Base-by-base conservation (phyloP, 306 rosid genomes). In the Casuarina glauca region DNA sequence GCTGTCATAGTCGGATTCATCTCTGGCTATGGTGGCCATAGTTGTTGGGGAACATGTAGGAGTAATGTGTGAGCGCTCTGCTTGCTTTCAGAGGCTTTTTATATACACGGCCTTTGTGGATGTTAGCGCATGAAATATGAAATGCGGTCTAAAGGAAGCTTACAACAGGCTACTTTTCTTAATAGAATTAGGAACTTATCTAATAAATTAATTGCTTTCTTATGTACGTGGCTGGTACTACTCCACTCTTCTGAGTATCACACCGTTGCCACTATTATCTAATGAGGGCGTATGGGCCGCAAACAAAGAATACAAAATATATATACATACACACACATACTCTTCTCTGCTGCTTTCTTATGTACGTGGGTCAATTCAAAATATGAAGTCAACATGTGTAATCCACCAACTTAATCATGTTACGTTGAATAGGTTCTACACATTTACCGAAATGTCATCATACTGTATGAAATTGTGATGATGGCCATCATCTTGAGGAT, bases 1-100 rank as follows among this genome's bases (percentile, higher is more conserved):
- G 80, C 97, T 92, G 51, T 92, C 97, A 41, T 90, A 89, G 84
- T 88, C 97, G 1, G 92, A 88, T 72, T 91, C 93, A 16, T 91
- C 92, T 78, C 73, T 79, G 66, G 82, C 68, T 63, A 79, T 80
- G 76, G 86, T 61, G 58, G 90, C 80, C 95, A 89, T 91, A 77
- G 84, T 77, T 17, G 45, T 75, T 83, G 80, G 73, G 38, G 77
- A 80, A 76, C 80, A 80, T 87, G 81, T 81, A 54, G 51, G 71
- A 61, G 62, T 75, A 12, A 49, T 78, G 87, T 69, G 49, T 81
- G 74, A 53, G 77, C 69, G 82, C 53, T 78, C 72, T 81, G 57
- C 78, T 78, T 69, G 45, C 70, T 53, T 79, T 64, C 79, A 76
- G 67, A 13, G 75, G 48, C 76, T 67, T 83, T 82, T 81, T 85